Base-by-base conservation (phyloP, 805 yeast genomes). In the Kazachstania africana region DNA sequence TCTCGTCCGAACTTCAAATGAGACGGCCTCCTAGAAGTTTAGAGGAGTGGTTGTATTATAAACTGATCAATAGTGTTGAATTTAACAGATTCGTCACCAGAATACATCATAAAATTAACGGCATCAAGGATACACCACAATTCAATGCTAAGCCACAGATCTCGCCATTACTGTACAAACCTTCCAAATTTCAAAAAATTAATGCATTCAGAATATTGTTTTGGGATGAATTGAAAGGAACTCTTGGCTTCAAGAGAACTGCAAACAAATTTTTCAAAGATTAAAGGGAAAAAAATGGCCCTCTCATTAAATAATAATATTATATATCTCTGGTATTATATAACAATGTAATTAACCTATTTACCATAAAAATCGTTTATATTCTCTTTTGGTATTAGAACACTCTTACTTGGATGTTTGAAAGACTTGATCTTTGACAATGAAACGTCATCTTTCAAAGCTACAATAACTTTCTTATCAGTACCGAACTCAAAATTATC, bases 401-500 rank as follows among this genome's bases (percentile, higher is more conserved):
- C 55, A 39, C 65, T 63, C 36, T 69, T 57, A 19, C 69, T 64
- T 4, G 87, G 80, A 36, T 61, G 63, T 36, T 65, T 65, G 59
- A 84, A 72, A 3, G 72, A 68, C 33, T 61, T 64, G 44, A 70
- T 72, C 35, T 69, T 69, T 5, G 75, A 75, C 70, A 82, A 65
- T 2, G 78, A 72, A 20, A 84, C 85, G 47, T 83, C 88, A 48
- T 83, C 74, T 34, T 74, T 75, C 40, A 78, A 59, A 2, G 94
- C 81, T 30, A 83, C 66, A 36, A 82, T 70, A 31, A 84, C 78
- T 32, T 77, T 72, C 44, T 70, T 66, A 40, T 75, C 76, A 13
- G 81, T 68, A 16, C 83, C 84, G 50, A 71, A 81, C 48, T 70
- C 70, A 68, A 84, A 85, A 48, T 78, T 78, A 45, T 82, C 88